Evolutionary conservation across 2,329 filamentous ascomycete genomes (phyloP), one percentile per base, ranked within the genome.

Genomic region (Penicillium sp.): DNA sequence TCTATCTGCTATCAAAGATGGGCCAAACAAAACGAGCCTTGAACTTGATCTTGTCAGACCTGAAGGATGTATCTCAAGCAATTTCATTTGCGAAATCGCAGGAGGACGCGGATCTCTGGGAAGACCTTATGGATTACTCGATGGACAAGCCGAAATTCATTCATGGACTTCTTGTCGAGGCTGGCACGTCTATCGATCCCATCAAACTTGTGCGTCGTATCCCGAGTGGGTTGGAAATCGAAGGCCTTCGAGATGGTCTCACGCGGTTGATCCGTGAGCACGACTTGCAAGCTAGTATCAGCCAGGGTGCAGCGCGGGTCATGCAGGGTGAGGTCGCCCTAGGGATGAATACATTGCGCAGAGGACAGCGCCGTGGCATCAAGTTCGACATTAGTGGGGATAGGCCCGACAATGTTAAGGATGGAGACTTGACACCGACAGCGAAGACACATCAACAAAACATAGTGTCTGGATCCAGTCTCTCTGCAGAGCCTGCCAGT

Each of bases 61-160:
- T 98, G 4, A 84, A 85, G 50, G 89, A 98, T 66, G 91, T 97
- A 43, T 87, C 86, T 43, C 90, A 93, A 59, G 93, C 93, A 7
- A 98, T 98, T 59, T 81, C 86, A 1, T 98, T 98, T 63, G 91
- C 90, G 46, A 96, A 96, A 68, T 86, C 91, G 54, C 90, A 97
- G 65, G 85, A 93, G 55, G 91, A 96, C 61, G 84, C 86, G 0
- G 91, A 96, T 60, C 78, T 98, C 0, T 98, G 93, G 93, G 88
- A 95, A 56, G 91, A 97, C 63, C 78, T 98, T 6, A 81, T 98
- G 5, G 84, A 92, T 60, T 97, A 97, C 69, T 92, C 88, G 53
- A 97, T 98, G 93, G 90, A 96, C 72, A 95, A 96, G 65, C 93
- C 93, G 0, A 83, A 83, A 35, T 98, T 98, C 72, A 97, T 98